phyloP scores from a whole-genome alignment of 2,329 filamentous ascomycete species.

The Exserohilum rostratum region DNA sequence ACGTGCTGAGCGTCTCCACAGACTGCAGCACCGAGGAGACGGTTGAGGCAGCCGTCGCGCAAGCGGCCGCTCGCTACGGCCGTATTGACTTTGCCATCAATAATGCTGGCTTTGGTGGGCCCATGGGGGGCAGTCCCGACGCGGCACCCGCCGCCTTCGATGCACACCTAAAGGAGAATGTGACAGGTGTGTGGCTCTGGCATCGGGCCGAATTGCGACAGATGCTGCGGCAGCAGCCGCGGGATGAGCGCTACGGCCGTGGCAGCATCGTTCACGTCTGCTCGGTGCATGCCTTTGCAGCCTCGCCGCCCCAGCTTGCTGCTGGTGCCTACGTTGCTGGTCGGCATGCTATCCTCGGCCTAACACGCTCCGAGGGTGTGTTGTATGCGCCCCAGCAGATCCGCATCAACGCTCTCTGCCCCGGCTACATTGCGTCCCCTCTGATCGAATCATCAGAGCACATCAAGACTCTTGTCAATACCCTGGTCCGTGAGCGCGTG shows the following conservation, averaged over 20 bases:
- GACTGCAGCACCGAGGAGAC: conserved; percentile 28
- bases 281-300: conserved; percentile 56
- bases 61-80: conserved; percentile 48
- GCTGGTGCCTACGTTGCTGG: conserved; percentile 54
- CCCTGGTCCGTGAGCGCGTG: conserved; percentile 14
- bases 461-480: conserved; percentile 10
- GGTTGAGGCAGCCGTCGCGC: conserved; percentile 45
- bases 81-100: conserved; percentile 61
- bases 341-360: conserved; percentile 59
- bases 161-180: conserved; percentile 57
- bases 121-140: conserved; percentile 51
- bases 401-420: conserved; percentile 64
- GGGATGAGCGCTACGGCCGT: conserved; percentile 30
- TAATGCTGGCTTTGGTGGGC: conserved; percentile 57
- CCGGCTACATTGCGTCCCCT: conserved; percentile 52
- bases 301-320: conserved; percentile 32
- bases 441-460: conserved; percentile 25
- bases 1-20: conserved; percentile 12
- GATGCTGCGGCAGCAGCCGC: conserved; percentile 55
- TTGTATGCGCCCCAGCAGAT: conserved; percentile 58
- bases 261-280: conserved; percentile 60
- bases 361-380: conserved; percentile 59
- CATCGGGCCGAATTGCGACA: conserved; percentile 57
- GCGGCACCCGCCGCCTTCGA: conserved; percentile 54
- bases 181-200: conserved; percentile 62